Evolutionary conservation across 129 eudicot species (phyloP).

Genomic region (Flaveria linearis): DNA sequence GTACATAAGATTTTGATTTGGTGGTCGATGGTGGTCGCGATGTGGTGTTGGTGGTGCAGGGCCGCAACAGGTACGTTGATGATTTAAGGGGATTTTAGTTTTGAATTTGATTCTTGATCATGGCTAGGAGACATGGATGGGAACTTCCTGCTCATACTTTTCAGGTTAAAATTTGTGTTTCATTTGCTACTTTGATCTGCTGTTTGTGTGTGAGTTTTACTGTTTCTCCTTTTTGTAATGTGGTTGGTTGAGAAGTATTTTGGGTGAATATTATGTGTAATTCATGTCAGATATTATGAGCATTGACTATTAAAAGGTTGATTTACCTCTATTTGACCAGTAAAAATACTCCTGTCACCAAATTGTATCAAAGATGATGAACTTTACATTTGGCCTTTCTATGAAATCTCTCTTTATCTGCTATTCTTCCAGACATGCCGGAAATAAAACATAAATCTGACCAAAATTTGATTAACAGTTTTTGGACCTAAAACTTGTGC

Average conservation of each 20-base stretch:
- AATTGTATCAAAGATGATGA: too few relatives aligned
- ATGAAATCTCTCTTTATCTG: neutral
- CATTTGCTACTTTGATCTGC: neutral
- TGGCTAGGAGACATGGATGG: constrained; percentile 98
- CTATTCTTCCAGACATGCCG: neutral
- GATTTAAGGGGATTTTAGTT: neutral
- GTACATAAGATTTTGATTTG: too few relatives aligned
- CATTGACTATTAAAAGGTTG: neutral
- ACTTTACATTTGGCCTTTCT: too few relatives aligned
- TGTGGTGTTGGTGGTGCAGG: too few relatives aligned
- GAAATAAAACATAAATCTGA: neutral
- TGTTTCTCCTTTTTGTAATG: neutral
- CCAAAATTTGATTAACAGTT: too few relatives aligned
- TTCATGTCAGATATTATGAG: neutral
- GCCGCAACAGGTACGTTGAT: too few relatives aligned
- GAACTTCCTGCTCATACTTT: constrained; percentile 95
- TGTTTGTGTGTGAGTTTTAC: neutral
- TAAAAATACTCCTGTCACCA: neutral
- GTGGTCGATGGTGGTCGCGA: too few relatives aligned
- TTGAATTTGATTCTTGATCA: constrained; percentile 27
- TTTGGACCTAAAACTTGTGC: neutral
- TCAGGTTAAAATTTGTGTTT: constrained; percentile 48
- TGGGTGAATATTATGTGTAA: neutral
- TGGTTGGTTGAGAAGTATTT: neutral
- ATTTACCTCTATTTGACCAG: neutral